Evolutionary conservation across 2,329 filamentous ascomycete species (phyloP).

Genomic region (Simplicillium sp.): DNA sequence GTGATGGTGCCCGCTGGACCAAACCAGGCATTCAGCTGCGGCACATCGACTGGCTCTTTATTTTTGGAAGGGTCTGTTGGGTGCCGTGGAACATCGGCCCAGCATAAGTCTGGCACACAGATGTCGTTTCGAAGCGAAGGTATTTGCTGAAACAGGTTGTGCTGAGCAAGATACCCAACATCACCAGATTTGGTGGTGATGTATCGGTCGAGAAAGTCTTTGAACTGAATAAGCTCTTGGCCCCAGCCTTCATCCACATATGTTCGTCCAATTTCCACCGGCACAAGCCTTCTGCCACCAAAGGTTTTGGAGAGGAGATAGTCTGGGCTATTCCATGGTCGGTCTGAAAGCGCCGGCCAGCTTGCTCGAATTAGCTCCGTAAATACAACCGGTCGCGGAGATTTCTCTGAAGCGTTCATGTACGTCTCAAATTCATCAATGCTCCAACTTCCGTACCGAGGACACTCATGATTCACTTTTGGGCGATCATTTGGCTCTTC

Average conservation of each 20-base stretch:
- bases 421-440: constrained; percentile 54
- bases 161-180: constrained; percentile 82
- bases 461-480: constrained; percentile 14
- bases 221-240: constrained; percentile 70
- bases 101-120: constrained; percentile 75
- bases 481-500: constrained; percentile 20
- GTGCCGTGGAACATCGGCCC: constrained; percentile 54
- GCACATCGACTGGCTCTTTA: constrained; percentile 40
- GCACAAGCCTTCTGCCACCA: constrained; percentile 68
- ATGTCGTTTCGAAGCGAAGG: constrained; percentile 70
- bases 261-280: constrained; percentile 75
- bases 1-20: constrained; percentile 83
- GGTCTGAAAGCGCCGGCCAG: constrained; percentile 68
- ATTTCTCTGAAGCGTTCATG: constrained; percentile 34
- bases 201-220: constrained; percentile 56
- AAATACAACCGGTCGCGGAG: constrained; percentile 59
- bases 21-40: constrained; percentile 84
- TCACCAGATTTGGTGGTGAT: constrained; percentile 28
- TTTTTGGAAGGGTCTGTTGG: constrained; percentile 24
- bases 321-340: constrained; percentile 60
- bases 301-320: constrained; percentile 72
- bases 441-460: constrained; percentile 29
- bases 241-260: constrained; percentile 84
- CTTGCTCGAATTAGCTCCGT: constrained; percentile 45
- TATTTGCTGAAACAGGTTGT: constrained; percentile 78